Evolutionary conservation across 2,329 filamentous ascomycete genomes (phyloP).

Genomic region (Pseudopithomyces maydicus): DNA sequence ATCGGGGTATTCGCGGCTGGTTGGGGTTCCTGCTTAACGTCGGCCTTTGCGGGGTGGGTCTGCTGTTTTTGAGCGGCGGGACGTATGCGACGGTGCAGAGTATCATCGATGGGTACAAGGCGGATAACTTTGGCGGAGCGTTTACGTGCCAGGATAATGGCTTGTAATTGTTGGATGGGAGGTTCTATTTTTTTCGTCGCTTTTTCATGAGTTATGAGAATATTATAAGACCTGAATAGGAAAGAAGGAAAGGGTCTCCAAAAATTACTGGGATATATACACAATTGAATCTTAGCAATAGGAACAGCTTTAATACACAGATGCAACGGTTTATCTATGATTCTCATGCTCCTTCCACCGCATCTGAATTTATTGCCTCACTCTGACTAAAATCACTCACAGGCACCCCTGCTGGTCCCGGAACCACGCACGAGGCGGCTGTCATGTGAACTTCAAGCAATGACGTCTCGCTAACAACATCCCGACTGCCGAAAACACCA

Average conservation of each 20-base stretch:
- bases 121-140: conserved; percentile 68
- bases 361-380: neutral
- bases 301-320: no score
- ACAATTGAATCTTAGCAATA: no score
- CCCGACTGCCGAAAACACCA: conserved; percentile 15
- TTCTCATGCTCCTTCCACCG: no score
- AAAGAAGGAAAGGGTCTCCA: no score
- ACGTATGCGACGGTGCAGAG: conserved; percentile 76
- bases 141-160: conserved; percentile 77
- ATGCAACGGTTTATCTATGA: no score
- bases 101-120: conserved; percentile 74
- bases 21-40: conserved; percentile 70
- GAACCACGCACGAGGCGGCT: neutral
- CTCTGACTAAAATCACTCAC: neutral
- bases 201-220: neutral
- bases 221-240: no score
- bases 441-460: conserved; percentile 20
- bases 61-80: conserved; percentile 81
- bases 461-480: conserved; percentile 34
- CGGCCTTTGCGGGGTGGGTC: conserved; percentile 71
- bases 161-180: conserved; percentile 48
- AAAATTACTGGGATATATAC: no score
- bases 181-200: neutral
- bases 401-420: neutral
- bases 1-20: conserved; percentile 58